Percentiles rank a stretch among this genome's conserved stretches.
Conservation (phyloP, 495 filamentous ascomycete genomes). For the Penicillium antarcticum region DNA sequence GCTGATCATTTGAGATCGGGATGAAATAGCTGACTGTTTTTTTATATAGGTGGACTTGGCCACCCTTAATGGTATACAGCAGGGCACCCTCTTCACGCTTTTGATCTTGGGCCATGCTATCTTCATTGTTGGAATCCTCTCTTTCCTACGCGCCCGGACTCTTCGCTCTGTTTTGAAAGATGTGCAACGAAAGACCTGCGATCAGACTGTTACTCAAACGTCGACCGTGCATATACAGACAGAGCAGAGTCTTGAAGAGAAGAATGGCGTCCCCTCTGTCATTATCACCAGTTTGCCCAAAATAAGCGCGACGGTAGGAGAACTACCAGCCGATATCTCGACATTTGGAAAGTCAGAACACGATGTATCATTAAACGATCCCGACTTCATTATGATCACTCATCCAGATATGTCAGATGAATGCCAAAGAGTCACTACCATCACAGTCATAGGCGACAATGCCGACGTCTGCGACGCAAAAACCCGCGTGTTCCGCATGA, state of each 20-base stretch:
- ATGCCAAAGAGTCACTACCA: slow-evolving; percentile 13
- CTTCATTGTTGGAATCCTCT: slow-evolving; percentile 30
- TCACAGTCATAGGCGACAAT: slow-evolving; percentile 15
- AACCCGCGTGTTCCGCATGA: neutral
- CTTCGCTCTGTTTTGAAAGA: slow-evolving; percentile 62
- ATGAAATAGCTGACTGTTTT: slow-evolving; percentile 5
- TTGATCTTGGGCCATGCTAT: slow-evolving; percentile 67
- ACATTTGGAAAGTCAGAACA: neutral
- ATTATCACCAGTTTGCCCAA: slow-evolving; percentile 22
- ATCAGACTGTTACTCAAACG: neutral
- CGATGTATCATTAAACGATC: neutral
- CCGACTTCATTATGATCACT: neutral
- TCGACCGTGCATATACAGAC: neutral
- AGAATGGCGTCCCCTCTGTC: neutral
- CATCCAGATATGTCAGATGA: neutral
- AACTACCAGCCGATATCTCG: neutral
- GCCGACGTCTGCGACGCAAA: slow-evolving; percentile 4
- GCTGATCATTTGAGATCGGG: neutral
- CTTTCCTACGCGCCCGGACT: slow-evolving; percentile 56
- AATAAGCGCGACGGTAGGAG: slow-evolving; percentile 9
- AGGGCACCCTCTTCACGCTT: slow-evolving; percentile 66
- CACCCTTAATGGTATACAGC: slow-evolving; percentile 71
- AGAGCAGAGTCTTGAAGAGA: neutral
- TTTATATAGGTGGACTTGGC: slow-evolving; percentile 51
- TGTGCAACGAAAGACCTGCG: slow-evolving; percentile 35